Evolutionary conservation across 2,329 filamentous ascomycete genomes (phyloP), one percentile per base, ranked within the genome.

Genomic region (Canariomyces notabilis): DNA sequence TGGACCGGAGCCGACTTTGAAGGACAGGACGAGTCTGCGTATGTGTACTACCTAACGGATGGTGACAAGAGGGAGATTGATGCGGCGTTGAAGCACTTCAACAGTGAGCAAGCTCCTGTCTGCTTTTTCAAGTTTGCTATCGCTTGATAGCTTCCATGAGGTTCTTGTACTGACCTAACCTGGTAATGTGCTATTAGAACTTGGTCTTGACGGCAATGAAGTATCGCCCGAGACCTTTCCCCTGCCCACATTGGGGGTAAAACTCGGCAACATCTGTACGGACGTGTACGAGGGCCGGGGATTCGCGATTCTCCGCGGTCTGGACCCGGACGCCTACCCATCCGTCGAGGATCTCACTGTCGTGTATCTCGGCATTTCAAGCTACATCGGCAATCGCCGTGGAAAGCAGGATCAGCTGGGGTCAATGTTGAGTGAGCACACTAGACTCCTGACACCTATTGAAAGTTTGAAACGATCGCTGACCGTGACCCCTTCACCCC

Each of bases 361-460:
- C 4, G 42, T 55, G 39, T 55, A 55, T 37, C 52, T 55, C 35
- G 52, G 52, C 15, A 49, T 55, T 41, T 51, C 52, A 4, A 44
- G 37, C n/a, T 55, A 55, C 41, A 46, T 55, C 18, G 52, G 40
- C 37, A 16, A 48, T 20, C 29, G 29, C 7, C 45, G 52, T 11
- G 52, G 52, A 43, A 50, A 50, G 21, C 52, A 55, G 18, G 52
- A 55, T 43, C 52, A 54, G 38, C 51, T 49, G 22, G 51, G 51
- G 4, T 45, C 40, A 9, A 54, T 54, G 51, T 37, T 54, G 15
- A 51, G 26, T 29, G 26, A 29, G 26, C 7, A n/a, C n/a, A n/a
- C n/a, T n/a, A n/a, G n/a, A n/a, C n/a, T n/a, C n/a, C n/a, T n/a
- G n/a, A n/a, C n/a, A n/a, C n/a, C n/a, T n/a, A n/a, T n/a, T n/a